Percentiles rank a stretch among this genome's conserved stretches.
Evolutionary conservation across 345 rosid species (phyloP).

Genomic region (Trapa bicornis): DNA sequence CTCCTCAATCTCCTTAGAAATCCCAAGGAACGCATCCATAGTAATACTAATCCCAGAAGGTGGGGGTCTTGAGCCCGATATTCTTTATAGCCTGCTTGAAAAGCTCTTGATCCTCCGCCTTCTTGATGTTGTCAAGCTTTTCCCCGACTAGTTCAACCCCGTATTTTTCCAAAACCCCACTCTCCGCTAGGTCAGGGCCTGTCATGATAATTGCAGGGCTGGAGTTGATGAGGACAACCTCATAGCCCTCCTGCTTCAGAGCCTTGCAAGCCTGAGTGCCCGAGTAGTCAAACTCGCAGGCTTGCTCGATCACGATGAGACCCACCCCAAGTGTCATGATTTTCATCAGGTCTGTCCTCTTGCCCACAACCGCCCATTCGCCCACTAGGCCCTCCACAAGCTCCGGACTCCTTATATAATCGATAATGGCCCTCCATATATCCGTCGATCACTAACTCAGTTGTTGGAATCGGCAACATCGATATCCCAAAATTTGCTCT

Average conservation of each 20-base stretch:
- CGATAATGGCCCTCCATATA: too few species aligned
- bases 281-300: constrained; percentile 95
- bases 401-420: neutral
- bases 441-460: too few species aligned
- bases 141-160: constrained; percentile 89
- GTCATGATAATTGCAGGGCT: constrained; percentile 98
- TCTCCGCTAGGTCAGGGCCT: constrained; percentile 77
- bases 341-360: constrained; percentile 74
- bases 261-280: constrained; percentile 97
- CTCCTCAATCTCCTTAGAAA: constrained; percentile 68
- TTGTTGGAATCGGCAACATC: too few species aligned
- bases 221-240: constrained; percentile 72
- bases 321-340: constrained; percentile 92
- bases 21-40: constrained; percentile 59
- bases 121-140: constrained; percentile 75
- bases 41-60: constrained; percentile 70
- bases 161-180: constrained; percentile 59
- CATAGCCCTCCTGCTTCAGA: constrained; percentile 73
- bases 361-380: constrained; percentile 26
- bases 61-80: constrained; percentile 74
- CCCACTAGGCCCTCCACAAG: constrained; percentile 16
- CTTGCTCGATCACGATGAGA: constrained; percentile 93
- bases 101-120: constrained; percentile 84
- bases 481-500: too few species aligned
- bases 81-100: constrained; percentile 82